Evolutionary conservation across 2,329 filamentous ascomycete species (phyloP), one percentile per base, ranked within the genome.

Genomic region (Aspergillus quadricinctus): DNA sequence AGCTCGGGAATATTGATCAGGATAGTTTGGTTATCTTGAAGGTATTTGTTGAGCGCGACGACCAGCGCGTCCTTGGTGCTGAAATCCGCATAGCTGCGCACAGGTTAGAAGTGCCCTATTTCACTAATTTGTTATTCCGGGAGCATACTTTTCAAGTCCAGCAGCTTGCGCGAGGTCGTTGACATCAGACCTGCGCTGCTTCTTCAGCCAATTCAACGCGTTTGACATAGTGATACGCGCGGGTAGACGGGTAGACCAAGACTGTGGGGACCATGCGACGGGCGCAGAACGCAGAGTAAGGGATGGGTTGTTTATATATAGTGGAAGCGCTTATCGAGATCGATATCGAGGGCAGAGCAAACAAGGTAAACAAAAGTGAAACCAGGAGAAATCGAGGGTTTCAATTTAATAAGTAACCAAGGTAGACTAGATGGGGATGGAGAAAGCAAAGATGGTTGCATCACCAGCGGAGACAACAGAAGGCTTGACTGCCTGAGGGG

Each of bases 51-150:
- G 61, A 96, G 83, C 48, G 83, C 83, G 57, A 81, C 73, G 69
- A 93, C 90, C 58, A 97, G 83, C 50, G 96, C 91, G 61, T 81
- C 79, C 76, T 96, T 96, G 73, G 88, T 89, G 61, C 88, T 77
- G 55, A 81, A 79, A 63, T 90, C 85, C 68, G 83, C 86, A 69
- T 89, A 92, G 68, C 54, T 50, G 35, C 27, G 7, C 51, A 45
- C 27, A 50, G 35, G 50, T 45, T 43, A 46, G 31, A 31, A 37
- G 31, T 14, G 14, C 31, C 3, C 31, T 37, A 17, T 37, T 17
- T 37, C 6, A 37, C 17, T 37, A 17, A 17, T 17, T 14, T 37
- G 46, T 21, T n/a, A 23, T 48, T 29, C 61, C 62, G 61, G 59
- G 59, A 59, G 83, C 86, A 69, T 84, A 95, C 91, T 89, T 83